phyloP scores from a whole-genome alignment of 2,329 filamentous ascomycete species.

The Geosmithia morbida region DNA sequence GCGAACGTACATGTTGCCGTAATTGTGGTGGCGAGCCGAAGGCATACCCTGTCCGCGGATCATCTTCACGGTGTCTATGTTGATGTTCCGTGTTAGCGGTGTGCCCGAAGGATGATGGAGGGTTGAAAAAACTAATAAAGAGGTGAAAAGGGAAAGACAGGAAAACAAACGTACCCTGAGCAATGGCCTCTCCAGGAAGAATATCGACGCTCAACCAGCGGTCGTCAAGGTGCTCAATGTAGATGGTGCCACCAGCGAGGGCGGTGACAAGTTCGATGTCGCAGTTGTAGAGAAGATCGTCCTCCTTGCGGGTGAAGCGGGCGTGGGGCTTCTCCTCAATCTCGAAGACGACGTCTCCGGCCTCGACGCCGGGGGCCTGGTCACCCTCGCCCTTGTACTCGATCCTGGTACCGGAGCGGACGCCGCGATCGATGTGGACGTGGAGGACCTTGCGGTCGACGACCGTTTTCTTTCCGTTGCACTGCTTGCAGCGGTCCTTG shows the following conservation, averaged over 20 bases:
- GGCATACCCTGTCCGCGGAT: conserved; percentile 97
- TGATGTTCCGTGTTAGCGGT: not conserved
- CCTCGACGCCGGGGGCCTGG: conserved; percentile 81
- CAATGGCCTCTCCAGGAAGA: conserved; percentile 84
- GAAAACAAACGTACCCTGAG: conserved; percentile 52
- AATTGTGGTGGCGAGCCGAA: conserved; percentile 85
- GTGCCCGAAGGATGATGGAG: too few relatives aligned
- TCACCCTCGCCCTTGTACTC: conserved; percentile 96
- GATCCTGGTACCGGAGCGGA: conserved; percentile 87
- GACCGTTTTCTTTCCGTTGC: conserved; percentile 92
- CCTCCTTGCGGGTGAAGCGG: conserved; percentile 89
- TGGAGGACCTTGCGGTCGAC: conserved; percentile 97
- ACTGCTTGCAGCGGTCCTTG: conserved; percentile 95
- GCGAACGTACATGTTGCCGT: conserved; percentile 91
- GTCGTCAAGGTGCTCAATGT: conserved; percentile 93
- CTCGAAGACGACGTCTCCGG: conserved; percentile 95
- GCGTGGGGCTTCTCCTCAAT: conserved; percentile 98
- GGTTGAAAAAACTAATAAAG: not conserved
- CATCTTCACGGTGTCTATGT: conserved; percentile 73
- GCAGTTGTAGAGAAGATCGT: conserved; percentile 88
- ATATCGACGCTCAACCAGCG: conserved; percentile 93
- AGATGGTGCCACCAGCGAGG: conserved; percentile 78
- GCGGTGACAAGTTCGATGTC: conserved; percentile 95
- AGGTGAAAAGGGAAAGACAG: not conserved
- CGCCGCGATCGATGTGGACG: conserved; percentile 91